phyloP scores from a whole-genome alignment of 192 early-diverging fungal genomes.

The Mortierella alpina region DNA sequence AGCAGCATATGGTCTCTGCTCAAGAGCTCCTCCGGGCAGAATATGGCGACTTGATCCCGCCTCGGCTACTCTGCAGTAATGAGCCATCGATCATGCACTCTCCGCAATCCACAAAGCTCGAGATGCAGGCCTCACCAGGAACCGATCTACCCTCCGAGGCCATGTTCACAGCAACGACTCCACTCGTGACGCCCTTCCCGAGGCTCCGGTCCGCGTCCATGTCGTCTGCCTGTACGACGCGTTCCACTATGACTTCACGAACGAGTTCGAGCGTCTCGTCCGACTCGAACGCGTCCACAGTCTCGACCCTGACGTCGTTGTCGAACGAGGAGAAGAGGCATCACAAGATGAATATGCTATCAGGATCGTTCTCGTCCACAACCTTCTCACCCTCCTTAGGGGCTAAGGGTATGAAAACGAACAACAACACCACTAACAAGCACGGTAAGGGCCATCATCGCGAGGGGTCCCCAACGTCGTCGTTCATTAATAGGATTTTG shows the following conservation, averaged over 20 bases:
- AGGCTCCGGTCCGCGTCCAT: constrained; percentile 14
- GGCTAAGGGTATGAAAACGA: background rate
- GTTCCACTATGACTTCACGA: background rate
- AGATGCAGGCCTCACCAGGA: too few species aligned
- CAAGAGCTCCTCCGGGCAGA: constrained; percentile 31
- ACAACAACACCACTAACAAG: background rate
- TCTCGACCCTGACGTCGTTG: constrained; percentile 13
- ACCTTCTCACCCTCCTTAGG: background rate
- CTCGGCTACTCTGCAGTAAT: background rate
- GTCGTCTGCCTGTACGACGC: constrained; percentile 8
- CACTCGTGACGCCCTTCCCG: too few species aligned
- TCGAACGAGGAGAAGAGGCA: constrained; percentile 8
- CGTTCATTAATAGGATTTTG: constrained; percentile 19
- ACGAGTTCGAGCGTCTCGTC: constrained; percentile 26
- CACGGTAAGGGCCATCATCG: too few species aligned
- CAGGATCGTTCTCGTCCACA: background rate
- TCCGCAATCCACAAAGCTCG: too few species aligned
- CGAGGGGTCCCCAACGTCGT: too few species aligned
- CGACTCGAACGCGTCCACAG: constrained; percentile 3
- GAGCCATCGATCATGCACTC: too few species aligned
- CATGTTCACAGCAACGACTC: too few species aligned
- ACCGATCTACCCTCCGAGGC: too few species aligned
- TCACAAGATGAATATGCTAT: too few species aligned
- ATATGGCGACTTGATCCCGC: constrained; percentile 26
- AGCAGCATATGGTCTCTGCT: constrained; percentile 8